Evolutionary conservation across 2,329 filamentous ascomycete species (phyloP).

Genomic region (Botrytis porri): DNA sequence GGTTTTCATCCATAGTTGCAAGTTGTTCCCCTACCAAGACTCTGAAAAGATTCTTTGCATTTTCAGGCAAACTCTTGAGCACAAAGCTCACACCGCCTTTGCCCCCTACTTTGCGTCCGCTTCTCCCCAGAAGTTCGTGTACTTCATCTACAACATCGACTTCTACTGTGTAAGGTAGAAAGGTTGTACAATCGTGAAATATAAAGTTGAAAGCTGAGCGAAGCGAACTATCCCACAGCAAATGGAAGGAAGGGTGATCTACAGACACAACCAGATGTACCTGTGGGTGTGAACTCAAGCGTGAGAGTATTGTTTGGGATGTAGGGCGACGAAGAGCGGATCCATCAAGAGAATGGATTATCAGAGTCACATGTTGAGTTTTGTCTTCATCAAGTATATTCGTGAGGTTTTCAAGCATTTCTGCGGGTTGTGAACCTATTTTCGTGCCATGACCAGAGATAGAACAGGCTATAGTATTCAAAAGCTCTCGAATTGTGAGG

Average conservation of each 20-base stretch:
- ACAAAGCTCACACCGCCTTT: conserved; percentile 92
- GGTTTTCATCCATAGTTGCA: conserved; percentile 57
- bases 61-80: conserved; percentile 84
- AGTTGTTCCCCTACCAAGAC: conserved; percentile 83
- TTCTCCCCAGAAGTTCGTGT: conserved; percentile 79
- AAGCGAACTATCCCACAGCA: conserved; percentile 88
- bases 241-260: conserved; percentile 81
- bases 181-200: conserved; percentile 94
- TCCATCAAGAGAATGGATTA: conserved; percentile 87
- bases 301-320: conserved; percentile 70
- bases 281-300: conserved; percentile 69
- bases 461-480: conserved; percentile 65
- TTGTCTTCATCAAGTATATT: conserved; percentile 54
- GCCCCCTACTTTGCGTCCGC: conserved; percentile 75
- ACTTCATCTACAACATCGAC: conserved; percentile 87
- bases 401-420: conserved; percentile 66
- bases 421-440: conserved; percentile 52
- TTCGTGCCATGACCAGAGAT: conserved; percentile 46
- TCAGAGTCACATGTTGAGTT: conserved; percentile 54
- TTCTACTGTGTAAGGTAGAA: conserved; percentile 69
- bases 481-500: conserved; percentile 64
- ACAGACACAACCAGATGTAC: conserved; percentile 76
- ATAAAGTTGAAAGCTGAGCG: conserved; percentile 79
- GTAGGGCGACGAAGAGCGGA: conserved; percentile 67
- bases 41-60: conserved; percentile 82